Percentiles rank a stretch among this genome's conserved stretches.
Conservation (phyloP, 2,329 filamentous ascomycete genomes). For the Fragosphaeria purpurea region DNA sequence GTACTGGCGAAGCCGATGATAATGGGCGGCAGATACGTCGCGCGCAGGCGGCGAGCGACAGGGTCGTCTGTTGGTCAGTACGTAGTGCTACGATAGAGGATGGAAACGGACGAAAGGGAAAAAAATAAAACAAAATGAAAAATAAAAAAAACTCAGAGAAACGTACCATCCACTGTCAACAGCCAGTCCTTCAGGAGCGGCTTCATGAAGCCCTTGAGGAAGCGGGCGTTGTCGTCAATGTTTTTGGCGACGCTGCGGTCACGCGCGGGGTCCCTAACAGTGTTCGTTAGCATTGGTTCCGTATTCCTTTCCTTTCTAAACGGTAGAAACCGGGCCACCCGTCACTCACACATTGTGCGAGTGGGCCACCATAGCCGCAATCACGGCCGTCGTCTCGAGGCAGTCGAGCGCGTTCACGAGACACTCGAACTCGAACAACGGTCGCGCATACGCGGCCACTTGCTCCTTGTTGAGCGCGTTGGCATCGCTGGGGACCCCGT, state of each 20-base stretch:
- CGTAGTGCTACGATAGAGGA: too few relatives aligned
- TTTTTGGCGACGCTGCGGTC: constrained; percentile 43
- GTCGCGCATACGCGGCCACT: constrained; percentile 45
- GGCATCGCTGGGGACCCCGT: constrained; percentile 19
- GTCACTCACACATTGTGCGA: constrained; percentile 22
- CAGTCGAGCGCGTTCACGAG: constrained; percentile 56
- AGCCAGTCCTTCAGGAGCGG: constrained; percentile 59
- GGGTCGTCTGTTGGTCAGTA: constrained; percentile 35
- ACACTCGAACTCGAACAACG: constrained; percentile 58
- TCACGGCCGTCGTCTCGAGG: constrained; percentile 55
- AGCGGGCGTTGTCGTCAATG: constrained; percentile 44
- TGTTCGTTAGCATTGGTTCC: constrained; percentile 10
- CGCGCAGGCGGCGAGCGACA: constrained; percentile 56
- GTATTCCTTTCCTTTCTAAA: too few relatives aligned
- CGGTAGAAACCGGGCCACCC: too few relatives aligned
- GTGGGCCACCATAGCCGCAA: constrained; percentile 43
- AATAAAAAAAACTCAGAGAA: not conserved
- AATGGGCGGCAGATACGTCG: constrained; percentile 74
- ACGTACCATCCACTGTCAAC: constrained; percentile 44
- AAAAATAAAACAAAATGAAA: not conserved
- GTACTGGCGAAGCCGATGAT: constrained; percentile 75
- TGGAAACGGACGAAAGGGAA: too few relatives aligned
- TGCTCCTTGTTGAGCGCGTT: constrained; percentile 28
- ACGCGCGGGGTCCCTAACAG: constrained; percentile 21
- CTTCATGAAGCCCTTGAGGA: constrained; percentile 45